Base-by-base conservation (phyloP, 1,284 basidiomycete species). In the Athelia psychrophila region DNA sequence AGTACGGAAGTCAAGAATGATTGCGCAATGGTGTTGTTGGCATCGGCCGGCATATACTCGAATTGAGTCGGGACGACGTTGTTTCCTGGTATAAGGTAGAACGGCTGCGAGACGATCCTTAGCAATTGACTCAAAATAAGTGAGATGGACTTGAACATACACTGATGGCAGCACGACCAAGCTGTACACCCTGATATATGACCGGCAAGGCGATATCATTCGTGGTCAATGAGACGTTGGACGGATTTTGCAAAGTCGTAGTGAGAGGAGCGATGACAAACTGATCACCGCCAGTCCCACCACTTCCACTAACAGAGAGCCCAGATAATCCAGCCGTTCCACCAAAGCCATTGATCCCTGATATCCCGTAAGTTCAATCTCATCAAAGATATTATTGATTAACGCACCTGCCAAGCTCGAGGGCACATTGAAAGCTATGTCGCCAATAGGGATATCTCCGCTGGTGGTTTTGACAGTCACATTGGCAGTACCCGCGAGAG, bases 21-120 rank as follows among this genome's bases (percentile, higher is more conserved):
- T 71, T 80, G 80, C 1, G 88, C 86, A n/a, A 73, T 69, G 3
- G 84, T 83, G 58, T 88, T 79, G 58, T 88, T 87, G 8, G 80
- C 74, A 64, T 88, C 68, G 8, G 72, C 72, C 0, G 88, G 88
- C 57, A 75, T 66, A 60, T 90, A 91, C 54, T 77, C 83, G 73
- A 91, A 89, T 61, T 86, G 81, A 5, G 84, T 71, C 0, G 71
- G 51, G 20, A 84, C 61, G 2, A 60, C 58, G 57, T 88, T 87
- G 52, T 72, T 63, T 49, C 87, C 87, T 0, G 86, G 84, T 24
- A 76, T 67, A 35, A 91, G 72, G 57, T 82, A 62, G 54, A 86
- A 82, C 8, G 71, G 61, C 81, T 86, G 49, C 20, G 18, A 0
- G 40, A n/a, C 16, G 16, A 12, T 33, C 19, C 10, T 33, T 49